These are phyloP conservation scores for Tolypocladium tropicale DNA, from an alignment of 2,329 filamentous ascomycete species.

Conservation along the genomic window DNA sequence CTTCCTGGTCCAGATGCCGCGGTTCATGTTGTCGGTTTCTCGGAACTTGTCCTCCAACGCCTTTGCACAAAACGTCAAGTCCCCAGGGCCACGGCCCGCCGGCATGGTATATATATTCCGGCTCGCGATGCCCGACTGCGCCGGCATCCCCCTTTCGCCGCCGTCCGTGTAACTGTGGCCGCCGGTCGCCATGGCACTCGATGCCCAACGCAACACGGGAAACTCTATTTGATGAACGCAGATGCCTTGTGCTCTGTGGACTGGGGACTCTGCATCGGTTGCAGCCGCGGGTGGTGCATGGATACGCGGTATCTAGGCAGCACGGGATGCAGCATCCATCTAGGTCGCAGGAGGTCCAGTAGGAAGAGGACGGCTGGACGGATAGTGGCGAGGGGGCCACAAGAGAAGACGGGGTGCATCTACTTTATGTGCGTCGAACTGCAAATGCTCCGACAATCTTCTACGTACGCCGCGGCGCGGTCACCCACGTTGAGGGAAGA, in stretches of 20 bases:
- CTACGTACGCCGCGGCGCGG: neutral
- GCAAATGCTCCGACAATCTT: neutral
- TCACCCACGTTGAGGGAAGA: neutral
- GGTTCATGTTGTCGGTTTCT: neutral
- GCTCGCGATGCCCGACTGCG: neutral
- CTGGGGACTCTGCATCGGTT: neutral
- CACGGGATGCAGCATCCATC: neutral
- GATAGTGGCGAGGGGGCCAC: neutral
- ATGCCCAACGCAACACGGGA: neutral
- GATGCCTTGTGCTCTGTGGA: neutral
- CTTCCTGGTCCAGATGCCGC: constrained; percentile 2
- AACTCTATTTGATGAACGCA: neutral
- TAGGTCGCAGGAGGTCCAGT: neutral
- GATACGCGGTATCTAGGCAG: neutral
- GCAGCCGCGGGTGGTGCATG: neutral
- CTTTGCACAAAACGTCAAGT: neutral
- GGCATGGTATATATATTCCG: neutral
- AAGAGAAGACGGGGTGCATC: neutral
- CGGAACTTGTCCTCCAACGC: neutral
- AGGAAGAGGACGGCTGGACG: neutral
- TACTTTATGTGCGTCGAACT: constrained; percentile 1
- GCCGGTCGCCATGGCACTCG: neutral
- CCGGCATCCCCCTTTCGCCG: neutral
- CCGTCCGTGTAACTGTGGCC: neutral
- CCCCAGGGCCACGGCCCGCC: neutral